These are phyloP conservation scores for Ceratocystis colombiana DNA, from an alignment of 2,329 filamentous ascomycete species.

Conservation along the genomic window DNA sequence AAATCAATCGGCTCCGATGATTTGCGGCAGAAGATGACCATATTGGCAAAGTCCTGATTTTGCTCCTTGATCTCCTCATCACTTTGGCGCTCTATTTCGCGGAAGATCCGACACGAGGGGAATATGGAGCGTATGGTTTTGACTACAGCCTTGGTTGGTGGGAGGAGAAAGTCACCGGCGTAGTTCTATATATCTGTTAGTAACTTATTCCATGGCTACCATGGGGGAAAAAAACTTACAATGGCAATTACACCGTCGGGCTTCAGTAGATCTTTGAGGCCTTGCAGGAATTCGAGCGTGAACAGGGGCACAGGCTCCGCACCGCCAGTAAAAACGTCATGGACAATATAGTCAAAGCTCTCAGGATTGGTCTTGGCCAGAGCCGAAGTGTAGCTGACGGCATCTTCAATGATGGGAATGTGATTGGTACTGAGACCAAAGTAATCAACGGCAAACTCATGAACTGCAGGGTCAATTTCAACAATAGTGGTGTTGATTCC, in stretches of 20 bases:
- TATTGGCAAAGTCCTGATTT: constrained; percentile 74
- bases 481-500: constrained; percentile 89
- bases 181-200: constrained; percentile 58
- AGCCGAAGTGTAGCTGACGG: constrained; percentile 54
- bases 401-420: constrained; percentile 71
- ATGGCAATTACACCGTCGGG: constrained; percentile 79
- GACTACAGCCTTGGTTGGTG: constrained; percentile 66
- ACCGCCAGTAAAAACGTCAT: constrained; percentile 95
- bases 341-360: constrained; percentile 82
- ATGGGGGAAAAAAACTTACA: constrained; percentile 42
- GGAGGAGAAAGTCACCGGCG: constrained; percentile 73
- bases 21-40: constrained; percentile 89
- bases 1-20: constrained; percentile 48
- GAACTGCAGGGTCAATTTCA: constrained; percentile 84
- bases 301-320: constrained; percentile 85
- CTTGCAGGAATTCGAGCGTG: constrained; percentile 69
- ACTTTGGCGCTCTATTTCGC: constrained; percentile 55
- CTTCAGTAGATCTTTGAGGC: constrained; percentile 60
- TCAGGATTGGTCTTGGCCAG: constrained; percentile 37
- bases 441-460: constrained; percentile 71
- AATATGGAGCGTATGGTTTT: constrained; percentile 76
- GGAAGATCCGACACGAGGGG: constrained; percentile 81
- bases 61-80: constrained; percentile 39
- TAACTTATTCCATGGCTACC: not conserved
- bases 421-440: constrained; percentile 72